phyloP scores from a whole-genome alignment of 106 monocot species.

The Triglochin maritima region DNA sequence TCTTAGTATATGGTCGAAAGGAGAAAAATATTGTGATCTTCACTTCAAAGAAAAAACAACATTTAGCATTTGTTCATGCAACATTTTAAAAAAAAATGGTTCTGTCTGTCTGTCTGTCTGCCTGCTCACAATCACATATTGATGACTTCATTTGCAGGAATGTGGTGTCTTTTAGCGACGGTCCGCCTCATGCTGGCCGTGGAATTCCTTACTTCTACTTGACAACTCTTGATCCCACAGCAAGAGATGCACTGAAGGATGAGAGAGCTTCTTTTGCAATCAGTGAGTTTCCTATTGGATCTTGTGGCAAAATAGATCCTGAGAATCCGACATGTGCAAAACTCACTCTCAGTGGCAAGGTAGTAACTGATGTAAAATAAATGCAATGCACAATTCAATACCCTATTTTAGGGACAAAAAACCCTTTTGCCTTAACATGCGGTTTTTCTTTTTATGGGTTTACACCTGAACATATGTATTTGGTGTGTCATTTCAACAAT shows the following conservation, averaged over 20 bases:
- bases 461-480: too few relatives aligned
- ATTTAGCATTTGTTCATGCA: background rate
- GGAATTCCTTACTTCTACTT: constrained; percentile 82
- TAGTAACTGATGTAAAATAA: constrained; percentile 3
- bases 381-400: background rate
- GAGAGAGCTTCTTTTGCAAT: constrained; percentile 60
- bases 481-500: too few relatives aligned
- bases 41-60: too few relatives aligned
- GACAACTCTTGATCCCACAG: constrained; percentile 70
- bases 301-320: constrained; percentile 70
- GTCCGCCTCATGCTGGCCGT: constrained; percentile 41
- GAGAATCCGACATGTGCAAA: constrained; percentile 86
- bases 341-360: constrained; percentile 81
- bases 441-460: too few relatives aligned
- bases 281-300: constrained; percentile 70
- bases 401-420: background rate
- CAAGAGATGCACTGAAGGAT: constrained; percentile 61
- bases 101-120: too few relatives aligned
- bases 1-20: too few relatives aligned
- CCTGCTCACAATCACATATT: background rate
- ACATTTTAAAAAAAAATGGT: background rate
- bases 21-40: too few relatives aligned
- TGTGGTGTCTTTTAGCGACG: constrained; percentile 97
- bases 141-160: constrained; percentile 32
- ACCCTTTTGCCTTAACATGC: too few relatives aligned